Percentiles rank a stretch among this genome's conserved stretches.
Evolutionary conservation across 352 stramenopile species (phyloP).

Genomic region (Pythium guiyangense): DNA sequence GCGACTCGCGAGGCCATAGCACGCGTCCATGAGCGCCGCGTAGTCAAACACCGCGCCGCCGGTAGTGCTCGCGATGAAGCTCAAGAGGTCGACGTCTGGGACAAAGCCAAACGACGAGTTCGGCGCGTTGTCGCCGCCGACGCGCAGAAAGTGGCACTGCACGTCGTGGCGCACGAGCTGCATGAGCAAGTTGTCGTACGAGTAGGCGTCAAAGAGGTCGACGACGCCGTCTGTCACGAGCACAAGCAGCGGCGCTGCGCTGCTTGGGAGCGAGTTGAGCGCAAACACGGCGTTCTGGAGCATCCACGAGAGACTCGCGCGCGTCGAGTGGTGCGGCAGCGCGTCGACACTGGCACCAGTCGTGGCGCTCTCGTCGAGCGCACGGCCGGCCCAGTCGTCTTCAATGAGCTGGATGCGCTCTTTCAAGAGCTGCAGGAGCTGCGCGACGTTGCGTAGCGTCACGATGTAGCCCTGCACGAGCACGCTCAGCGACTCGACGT

Average conservation of each 20-base stretch:
- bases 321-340: slow-evolving; percentile 15
- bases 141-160: slow-evolving; percentile 77
- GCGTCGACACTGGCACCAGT: slow-evolving; percentile 6
- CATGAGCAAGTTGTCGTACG: slow-evolving; percentile 86
- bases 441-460: slow-evolving; percentile 41
- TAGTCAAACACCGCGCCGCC: slow-evolving; percentile 69
- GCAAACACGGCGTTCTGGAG: slow-evolving; percentile 86
- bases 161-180: slow-evolving; percentile 87
- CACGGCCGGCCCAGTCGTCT: slow-evolving; percentile 65
- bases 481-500: slow-evolving; percentile 76
- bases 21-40: slow-evolving; percentile 44
- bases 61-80: slow-evolving; percentile 71
- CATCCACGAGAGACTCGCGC: slow-evolving; percentile 64
- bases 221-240: slow-evolving; percentile 83
- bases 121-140: slow-evolving; percentile 52
- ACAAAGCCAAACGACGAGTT: slow-evolving; percentile 83
- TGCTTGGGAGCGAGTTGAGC: slow-evolving; percentile 76
- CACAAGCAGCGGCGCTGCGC: slow-evolving; percentile 74
- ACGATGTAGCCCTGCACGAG: slow-evolving; percentile 81
- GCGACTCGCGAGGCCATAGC: slow-evolving; percentile 28
- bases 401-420: slow-evolving; percentile 78
- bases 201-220: slow-evolving; percentile 70
- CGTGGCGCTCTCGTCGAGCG: slow-evolving; percentile 21
- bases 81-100: slow-evolving; percentile 71
- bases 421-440: slow-evolving; percentile 64